phyloP scores from a whole-genome alignment of 139 green algal species.

The Pleodorina starrii region DNA sequence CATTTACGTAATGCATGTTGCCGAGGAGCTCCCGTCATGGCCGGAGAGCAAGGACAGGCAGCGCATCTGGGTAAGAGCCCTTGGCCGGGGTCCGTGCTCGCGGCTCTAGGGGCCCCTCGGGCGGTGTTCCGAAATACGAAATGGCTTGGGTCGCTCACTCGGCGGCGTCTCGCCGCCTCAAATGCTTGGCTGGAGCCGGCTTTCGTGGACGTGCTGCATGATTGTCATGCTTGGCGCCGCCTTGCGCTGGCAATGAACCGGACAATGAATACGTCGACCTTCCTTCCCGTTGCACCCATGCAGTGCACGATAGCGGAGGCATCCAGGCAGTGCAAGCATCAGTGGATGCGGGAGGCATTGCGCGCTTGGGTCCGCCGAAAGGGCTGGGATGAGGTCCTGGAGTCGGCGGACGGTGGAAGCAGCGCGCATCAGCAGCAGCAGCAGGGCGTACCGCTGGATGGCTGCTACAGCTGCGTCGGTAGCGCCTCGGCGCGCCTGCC shows the following conservation, averaged over 20 bases:
- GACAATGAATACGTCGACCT: background rate
- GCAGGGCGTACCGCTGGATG: background rate
- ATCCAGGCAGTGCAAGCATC: slow-evolving; percentile 66
- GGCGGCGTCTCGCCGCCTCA: too few species aligned
- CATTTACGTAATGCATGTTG: slow-evolving; percentile 89
- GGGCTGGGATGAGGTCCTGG: slow-evolving; percentile 7
- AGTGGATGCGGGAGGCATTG: slow-evolving; percentile 89
- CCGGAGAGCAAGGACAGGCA: slow-evolving; percentile 80
- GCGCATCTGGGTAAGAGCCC: slow-evolving; percentile 83
- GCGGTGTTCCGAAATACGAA: too few species aligned
- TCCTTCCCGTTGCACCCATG: too few species aligned
- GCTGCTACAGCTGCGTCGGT: background rate
- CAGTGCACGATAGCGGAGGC: slow-evolving; percentile 60
- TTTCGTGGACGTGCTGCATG: too few species aligned
- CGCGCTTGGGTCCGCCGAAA: slow-evolving; percentile 63
- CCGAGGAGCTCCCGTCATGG: slow-evolving; percentile 89
- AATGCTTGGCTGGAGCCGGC: too few species aligned
- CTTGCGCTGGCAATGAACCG: too few species aligned
- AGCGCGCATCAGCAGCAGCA: background rate
- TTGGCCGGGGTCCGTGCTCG: too few species aligned
- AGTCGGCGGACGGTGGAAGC: background rate
- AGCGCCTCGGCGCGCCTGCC: background rate
- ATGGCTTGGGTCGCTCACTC: too few species aligned
- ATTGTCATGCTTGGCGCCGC: too few species aligned
- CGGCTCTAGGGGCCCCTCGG: too few species aligned